A percentile compares a stretch with the other conserved stretches of the same genome.
These are phyloP conservation scores for Acacia concinna DNA, from an alignment of 331 rosid genomes.

Conservation along the genomic window DNA sequence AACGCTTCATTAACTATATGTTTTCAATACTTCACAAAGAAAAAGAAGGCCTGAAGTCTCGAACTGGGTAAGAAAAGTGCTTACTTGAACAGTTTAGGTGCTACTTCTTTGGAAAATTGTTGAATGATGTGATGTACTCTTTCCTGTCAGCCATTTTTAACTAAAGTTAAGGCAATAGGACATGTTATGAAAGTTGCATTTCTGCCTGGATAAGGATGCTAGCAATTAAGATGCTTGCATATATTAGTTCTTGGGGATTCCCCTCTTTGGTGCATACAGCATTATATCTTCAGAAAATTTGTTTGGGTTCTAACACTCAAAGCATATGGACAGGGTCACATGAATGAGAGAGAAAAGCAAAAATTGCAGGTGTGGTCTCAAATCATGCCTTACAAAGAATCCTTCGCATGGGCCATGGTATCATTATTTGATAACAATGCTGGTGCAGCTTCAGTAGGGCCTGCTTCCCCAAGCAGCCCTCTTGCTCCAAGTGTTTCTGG, in stretches of 20 bases:
- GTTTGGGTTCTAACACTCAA: constrained; percentile 22
- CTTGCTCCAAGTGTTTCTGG: constrained; percentile 93
- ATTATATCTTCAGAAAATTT: constrained; percentile 6
- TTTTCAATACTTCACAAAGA: not conserved
- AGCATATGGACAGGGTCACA: constrained; percentile 66
- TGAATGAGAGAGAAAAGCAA: constrained; percentile 96
- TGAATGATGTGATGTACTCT: not conserved
- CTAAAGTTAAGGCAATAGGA: not conserved
- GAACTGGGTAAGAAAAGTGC: constrained; percentile 9
- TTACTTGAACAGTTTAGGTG: not conserved
- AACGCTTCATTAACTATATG: not conserved
- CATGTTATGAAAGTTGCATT: constrained; percentile 21
- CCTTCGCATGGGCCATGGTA: constrained; percentile 96
- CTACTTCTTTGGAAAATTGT: constrained; percentile 8
- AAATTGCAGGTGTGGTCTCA: constrained; percentile 99
- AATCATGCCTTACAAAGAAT: constrained; percentile 98
- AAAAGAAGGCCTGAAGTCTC: not conserved
- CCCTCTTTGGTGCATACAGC: constrained; percentile 11
- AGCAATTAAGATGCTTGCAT: constrained; percentile 24
- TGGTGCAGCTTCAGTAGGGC: constrained; percentile 93
- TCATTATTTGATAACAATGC: constrained; percentile 92
- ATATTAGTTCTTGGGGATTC: constrained; percentile 10
- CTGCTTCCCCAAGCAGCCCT: constrained; percentile 99
- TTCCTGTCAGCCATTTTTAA: not conserved
- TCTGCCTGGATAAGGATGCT: not conserved